Evolutionary conservation across 306 rosid species (phyloP).

Genomic region (Glycine soja): DNA sequence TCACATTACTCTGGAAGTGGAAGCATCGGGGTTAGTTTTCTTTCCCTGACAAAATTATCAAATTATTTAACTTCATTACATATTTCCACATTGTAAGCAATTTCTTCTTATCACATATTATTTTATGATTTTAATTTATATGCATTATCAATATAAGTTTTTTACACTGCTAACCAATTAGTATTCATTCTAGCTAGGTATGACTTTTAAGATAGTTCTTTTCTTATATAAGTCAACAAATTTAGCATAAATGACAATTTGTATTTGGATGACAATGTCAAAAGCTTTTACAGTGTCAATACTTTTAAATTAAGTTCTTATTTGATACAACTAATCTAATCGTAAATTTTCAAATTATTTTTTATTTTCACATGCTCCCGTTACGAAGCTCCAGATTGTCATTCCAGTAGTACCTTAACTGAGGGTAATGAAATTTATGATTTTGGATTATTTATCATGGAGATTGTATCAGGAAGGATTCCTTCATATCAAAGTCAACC

Average conservation of each 20-base stretch:
- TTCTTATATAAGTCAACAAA: neutral
- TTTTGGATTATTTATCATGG: constrained; percentile 76
- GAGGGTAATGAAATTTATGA: constrained; percentile 62
- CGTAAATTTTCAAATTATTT: neutral
- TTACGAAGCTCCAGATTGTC: constrained; percentile 48
- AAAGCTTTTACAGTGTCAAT: neutral
- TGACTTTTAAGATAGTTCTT: neutral
- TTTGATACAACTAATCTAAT: neutral
- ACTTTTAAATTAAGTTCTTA: neutral
- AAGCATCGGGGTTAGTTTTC: constrained; percentile 57
- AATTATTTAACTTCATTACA: neutral
- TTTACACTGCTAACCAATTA: neutral
- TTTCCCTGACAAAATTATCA: neutral
- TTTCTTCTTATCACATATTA: neutral
- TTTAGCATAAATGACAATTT: neutral
- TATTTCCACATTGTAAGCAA: neutral
- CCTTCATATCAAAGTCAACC: constrained; percentile 56
- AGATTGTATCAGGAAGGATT: constrained; percentile 65
- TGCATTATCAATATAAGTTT: neutral
- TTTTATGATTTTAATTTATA: neutral
- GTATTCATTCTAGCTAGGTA: neutral
- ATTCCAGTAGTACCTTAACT: constrained; percentile 40
- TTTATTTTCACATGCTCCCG: constrained; percentile 47
- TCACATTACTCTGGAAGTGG: constrained; percentile 53
- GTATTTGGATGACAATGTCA: neutral